Conservation (phyloP, 192 early-diverging fungal genomes). For the Gaertneriomyces semiglobifer region DNA sequence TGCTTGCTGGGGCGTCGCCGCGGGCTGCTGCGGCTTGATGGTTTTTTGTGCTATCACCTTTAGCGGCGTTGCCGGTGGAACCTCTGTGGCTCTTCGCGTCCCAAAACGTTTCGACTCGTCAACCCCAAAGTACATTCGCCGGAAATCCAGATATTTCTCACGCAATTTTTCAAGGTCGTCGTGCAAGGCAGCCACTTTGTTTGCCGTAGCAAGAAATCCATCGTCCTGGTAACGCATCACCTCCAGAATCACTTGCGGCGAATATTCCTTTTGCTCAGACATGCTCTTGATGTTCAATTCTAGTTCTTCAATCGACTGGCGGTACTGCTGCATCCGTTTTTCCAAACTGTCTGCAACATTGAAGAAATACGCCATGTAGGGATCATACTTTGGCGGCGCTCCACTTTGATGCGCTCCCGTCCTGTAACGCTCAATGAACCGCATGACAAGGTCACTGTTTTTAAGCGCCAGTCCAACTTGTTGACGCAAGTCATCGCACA, state of each 20-base stretch:
- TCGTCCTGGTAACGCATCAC: conserved; percentile 29
- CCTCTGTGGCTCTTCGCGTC: too few relatives aligned
- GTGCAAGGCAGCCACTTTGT: conserved; percentile 18
- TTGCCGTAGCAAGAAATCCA: conserved; percentile 20
- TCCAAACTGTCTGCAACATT: conserved; percentile 35
- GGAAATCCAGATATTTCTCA: background rate
- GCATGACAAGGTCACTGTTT: conserved; percentile 32
- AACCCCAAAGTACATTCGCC: conserved; percentile 13
- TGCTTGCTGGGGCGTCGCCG: too few relatives aligned
- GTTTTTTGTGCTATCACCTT: too few relatives aligned
- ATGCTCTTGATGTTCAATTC: conserved; percentile 18
- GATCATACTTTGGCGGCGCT: conserved; percentile 30
- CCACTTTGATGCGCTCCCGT: conserved; percentile 1
- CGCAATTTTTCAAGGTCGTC: conserved; percentile 17
- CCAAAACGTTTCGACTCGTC: background rate
- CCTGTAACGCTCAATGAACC: conserved; percentile 39
- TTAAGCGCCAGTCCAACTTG: conserved; percentile 34
- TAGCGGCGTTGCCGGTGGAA: too few relatives aligned
- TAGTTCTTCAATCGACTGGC: conserved; percentile 38
- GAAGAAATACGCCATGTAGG: conserved; percentile 36
- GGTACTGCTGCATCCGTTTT: conserved; percentile 37
- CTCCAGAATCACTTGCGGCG: conserved; percentile 20
- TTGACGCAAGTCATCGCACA: conserved; percentile 27
- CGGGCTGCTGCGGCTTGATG: too few relatives aligned
- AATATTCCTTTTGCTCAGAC: conserved; percentile 14